These are phyloP conservation scores for Rutstroemia sp. DNA, from an alignment of 2,329 filamentous ascomycete genomes.

Conservation along the genomic window DNA sequence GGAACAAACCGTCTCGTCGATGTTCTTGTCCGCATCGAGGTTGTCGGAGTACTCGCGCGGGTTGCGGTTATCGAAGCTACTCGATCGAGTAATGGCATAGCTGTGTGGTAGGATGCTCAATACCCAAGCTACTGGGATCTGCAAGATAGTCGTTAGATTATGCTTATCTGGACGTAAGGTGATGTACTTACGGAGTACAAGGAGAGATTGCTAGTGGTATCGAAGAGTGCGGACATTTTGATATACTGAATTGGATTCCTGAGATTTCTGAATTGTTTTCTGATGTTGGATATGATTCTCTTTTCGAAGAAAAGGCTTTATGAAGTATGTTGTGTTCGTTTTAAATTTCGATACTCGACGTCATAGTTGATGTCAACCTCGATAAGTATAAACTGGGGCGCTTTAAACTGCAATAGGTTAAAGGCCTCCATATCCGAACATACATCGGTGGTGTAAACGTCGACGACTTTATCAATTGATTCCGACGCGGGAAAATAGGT, in stretches of 20 bases:
- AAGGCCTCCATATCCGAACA: too few species aligned
- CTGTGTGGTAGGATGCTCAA: background rate
- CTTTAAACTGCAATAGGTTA: too few species aligned
- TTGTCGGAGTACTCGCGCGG: background rate
- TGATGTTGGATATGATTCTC: background rate
- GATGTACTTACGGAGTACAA: background rate
- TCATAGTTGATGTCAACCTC: background rate
- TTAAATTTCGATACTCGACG: background rate
- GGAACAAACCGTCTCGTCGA: background rate
- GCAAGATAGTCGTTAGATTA: background rate
- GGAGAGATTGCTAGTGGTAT: background rate
- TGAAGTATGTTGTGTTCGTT: background rate
- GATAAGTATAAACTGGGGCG: too few species aligned
- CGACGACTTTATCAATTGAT: too few species aligned
- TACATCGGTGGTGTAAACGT: too few species aligned
- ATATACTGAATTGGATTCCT: background rate
- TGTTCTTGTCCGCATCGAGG: background rate
- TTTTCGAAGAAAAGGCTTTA: background rate
- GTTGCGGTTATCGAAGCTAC: background rate
- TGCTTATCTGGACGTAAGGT: background rate
- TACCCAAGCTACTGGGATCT: slow-evolving; percentile 1
- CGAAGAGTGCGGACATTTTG: background rate
- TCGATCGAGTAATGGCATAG: background rate
- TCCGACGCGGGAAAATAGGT: too few species aligned
- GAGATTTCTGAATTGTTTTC: background rate